A percentile compares a stretch with the other conserved stretches of the same genome.
These are phyloP conservation scores for Alloteropsis angusta DNA, from an alignment of 202 grass and related monocot genomes.

Conservation along the genomic window DNA sequence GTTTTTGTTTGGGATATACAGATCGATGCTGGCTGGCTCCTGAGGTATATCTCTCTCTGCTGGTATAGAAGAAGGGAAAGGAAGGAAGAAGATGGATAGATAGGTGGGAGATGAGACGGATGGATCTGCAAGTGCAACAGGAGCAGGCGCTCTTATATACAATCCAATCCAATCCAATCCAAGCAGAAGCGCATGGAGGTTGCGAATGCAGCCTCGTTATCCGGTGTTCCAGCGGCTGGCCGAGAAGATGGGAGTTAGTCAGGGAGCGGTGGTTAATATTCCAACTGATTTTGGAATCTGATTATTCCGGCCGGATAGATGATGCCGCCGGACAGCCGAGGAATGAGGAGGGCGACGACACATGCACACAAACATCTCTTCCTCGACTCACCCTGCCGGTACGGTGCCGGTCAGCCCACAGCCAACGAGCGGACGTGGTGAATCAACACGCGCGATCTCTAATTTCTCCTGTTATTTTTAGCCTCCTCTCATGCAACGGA, in stretches of 20 bases:
- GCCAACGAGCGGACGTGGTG: background rate
- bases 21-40: too few relatives aligned
- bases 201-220: background rate
- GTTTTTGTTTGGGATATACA: too few relatives aligned
- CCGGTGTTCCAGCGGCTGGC: background rate
- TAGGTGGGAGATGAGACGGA: background rate
- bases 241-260: background rate
- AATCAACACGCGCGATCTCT: background rate
- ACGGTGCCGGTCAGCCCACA: background rate
- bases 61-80: too few relatives aligned
- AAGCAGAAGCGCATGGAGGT: background rate
- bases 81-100: background rate
- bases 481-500: background rate
- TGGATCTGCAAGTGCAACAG: background rate
- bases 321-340: background rate
- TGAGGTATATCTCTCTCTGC: too few relatives aligned
- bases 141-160: background rate
- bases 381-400: background rate
- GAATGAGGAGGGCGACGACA: background rate
- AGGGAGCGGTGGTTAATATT: background rate
- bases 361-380: background rate
- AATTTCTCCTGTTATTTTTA: background rate
- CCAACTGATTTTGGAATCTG: background rate
- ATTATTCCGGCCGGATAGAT: background rate
- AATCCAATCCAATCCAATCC: too few relatives aligned